These are phyloP conservation scores for Sugiyamaella neomexicana DNA, from an alignment of 1,139 yeast genomes.

Conservation along the genomic window DNA sequence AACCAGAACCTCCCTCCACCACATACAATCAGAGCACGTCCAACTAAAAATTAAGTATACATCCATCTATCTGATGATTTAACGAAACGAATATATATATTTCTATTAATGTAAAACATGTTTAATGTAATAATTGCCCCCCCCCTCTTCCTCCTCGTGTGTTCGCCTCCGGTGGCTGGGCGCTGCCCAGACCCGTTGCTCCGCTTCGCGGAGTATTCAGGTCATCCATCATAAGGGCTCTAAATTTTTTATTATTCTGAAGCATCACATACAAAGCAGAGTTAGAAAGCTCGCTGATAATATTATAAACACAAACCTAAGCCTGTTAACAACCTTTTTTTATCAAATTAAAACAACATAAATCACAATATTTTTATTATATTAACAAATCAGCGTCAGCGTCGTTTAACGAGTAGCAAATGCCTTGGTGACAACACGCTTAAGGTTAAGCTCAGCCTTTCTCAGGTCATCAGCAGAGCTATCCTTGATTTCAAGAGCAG, in stretches of 20 bases:
- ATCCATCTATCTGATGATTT: slow-evolving; percentile 1
- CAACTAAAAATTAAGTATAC: background rate
- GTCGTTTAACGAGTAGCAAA: slow-evolving; percentile 90
- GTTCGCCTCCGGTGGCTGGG: background rate
- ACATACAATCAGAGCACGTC: no score
- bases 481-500: slow-evolving; percentile 97
- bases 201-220: no score
- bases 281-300: slow-evolving; percentile 5
- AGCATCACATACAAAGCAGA: slow-evolving; percentile 16
- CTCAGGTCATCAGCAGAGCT: slow-evolving; percentile 95
- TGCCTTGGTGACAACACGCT: slow-evolving; percentile 99
- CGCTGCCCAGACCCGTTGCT: no score
- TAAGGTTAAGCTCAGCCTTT: slow-evolving; percentile 98
- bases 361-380: slow-evolving; percentile 7
- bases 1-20: no score
- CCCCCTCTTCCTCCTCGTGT: background rate
- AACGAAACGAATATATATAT: slow-evolving; percentile 9
- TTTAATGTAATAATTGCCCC: slow-evolving; percentile 7
- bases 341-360: slow-evolving; percentile 12
- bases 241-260: slow-evolving; percentile 17
- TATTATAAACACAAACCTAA: slow-evolving; percentile 8
- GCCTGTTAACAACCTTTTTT: slow-evolving; percentile 10
- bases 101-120: slow-evolving; percentile 3
- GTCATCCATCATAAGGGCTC: background rate
- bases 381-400: slow-evolving; percentile 1